These are phyloP conservation scores for Isoetes taiwanensis DNA, from an alignment of 75 land plant genomes.

Conservation along the genomic window DNA sequence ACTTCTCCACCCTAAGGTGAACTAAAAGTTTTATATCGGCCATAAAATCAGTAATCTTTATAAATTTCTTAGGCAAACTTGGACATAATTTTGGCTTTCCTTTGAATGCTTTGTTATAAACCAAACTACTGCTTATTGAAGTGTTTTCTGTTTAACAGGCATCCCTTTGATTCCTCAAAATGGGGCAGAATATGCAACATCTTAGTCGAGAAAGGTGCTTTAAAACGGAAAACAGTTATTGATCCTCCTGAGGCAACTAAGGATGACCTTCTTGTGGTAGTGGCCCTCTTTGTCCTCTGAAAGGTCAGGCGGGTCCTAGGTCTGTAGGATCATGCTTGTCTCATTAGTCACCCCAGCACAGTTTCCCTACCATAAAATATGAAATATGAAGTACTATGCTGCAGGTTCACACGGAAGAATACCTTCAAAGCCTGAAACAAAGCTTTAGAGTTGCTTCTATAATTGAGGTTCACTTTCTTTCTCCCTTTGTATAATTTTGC, in stretches of 20 bases:
- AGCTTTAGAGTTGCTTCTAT: constrained; percentile 58
- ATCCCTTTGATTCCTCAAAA: constrained; percentile 95
- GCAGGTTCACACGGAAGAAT: constrained; percentile 69
- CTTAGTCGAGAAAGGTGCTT: constrained; percentile 34
- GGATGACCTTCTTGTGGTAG: constrained; percentile 92
- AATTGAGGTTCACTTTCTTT: constrained; percentile 43
- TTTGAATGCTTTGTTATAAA: neutral
- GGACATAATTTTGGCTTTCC: neutral
- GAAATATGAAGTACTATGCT: too few relatives aligned
- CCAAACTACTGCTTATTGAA: neutral
- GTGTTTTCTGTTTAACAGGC: constrained; percentile 26
- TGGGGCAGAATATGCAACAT: constrained; percentile 76
- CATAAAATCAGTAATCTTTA: neutral
- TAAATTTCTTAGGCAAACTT: neutral
- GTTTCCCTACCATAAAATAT: too few relatives aligned
- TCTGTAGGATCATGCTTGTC: neutral
- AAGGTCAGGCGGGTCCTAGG: neutral
- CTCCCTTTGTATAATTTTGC: neutral
- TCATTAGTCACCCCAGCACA: too few relatives aligned
- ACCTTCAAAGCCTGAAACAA: constrained; percentile 57
- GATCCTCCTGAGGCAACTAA: constrained; percentile 78
- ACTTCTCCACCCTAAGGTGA: neutral
- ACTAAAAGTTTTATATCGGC: neutral
- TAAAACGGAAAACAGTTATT: constrained; percentile 40
- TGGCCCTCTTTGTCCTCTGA: neutral